These are phyloP conservation scores for Cercophora newfieldiana DNA, from an alignment of 495 filamentous ascomycete species.

Conservation along the genomic window DNA sequence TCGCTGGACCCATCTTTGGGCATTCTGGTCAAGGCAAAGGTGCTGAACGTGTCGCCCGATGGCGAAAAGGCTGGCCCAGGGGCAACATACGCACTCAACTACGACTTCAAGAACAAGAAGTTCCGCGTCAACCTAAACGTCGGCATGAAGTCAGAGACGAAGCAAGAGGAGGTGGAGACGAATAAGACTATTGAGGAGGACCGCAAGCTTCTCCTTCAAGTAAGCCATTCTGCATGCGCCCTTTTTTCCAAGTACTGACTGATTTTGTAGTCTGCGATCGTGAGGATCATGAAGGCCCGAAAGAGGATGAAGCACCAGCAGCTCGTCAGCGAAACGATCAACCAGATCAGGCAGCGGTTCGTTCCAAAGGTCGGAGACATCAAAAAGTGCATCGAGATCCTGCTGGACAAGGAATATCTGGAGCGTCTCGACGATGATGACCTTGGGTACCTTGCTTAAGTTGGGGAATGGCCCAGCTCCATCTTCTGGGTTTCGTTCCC, in stretches of 20 bases:
- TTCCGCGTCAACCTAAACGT: conserved; percentile 95
- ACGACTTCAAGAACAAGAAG: conserved; percentile 97
- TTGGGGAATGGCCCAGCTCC: neutral
- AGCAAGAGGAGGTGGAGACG: conserved; percentile 92
- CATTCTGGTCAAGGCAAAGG: conserved; percentile 88
- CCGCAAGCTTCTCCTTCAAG: conserved; percentile 92
- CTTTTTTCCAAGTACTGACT: conserved; percentile 6
- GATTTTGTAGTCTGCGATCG: conserved; percentile 81
- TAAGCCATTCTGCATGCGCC: conserved; percentile 57
- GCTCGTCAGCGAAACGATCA: conserved; percentile 90
- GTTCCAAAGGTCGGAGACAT: conserved; percentile 90
- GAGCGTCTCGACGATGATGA: conserved; percentile 94
- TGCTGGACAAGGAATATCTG: conserved; percentile 98
- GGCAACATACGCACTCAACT: conserved; percentile 77
- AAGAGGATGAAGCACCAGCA: conserved; percentile 97
- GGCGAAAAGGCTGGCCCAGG: conserved; percentile 73
- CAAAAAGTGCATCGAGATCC: conserved; percentile 98
- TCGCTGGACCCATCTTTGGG: conserved; percentile 79
- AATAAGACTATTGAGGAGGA: conserved; percentile 99
- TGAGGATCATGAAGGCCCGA: conserved; percentile 98
- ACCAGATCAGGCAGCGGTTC: conserved; percentile 92
- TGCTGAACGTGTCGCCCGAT: conserved; percentile 69
- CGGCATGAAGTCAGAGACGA: conserved; percentile 88
- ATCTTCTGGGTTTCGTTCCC: neutral
- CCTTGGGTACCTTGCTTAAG: conserved; percentile 82